Base-by-base conservation (phyloP, 2,329 filamentous ascomycete genomes). In the Fusarium sp. region DNA sequence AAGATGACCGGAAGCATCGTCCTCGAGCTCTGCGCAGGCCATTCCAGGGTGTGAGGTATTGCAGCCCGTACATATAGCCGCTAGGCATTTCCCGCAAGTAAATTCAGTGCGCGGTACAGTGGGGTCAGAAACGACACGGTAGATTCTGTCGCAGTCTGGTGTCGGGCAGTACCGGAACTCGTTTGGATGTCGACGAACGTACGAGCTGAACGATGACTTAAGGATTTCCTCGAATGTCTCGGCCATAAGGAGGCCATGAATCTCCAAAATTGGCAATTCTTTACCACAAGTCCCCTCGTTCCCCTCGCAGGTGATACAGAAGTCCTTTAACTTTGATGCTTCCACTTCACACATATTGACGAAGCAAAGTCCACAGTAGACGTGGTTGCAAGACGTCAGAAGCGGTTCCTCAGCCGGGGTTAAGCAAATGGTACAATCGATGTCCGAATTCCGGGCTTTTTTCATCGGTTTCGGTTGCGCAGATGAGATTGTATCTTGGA, bases 331-430 rank as follows among this genome's bases (percentile, higher is more conserved):
- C 4, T 2, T 54, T 10, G 41, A 55, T 6, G 39, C 27, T 34
- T 34, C 62, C 23, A 51, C 54, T 12, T 37, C 41, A 73, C 71
- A 48, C 77, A 68, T 60, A 6, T 53, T 52, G 2, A 64, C 71
- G 50, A 86, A 84, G 66, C 84, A 86, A 18, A 77, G 74, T 0
- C 68, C 62, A 68, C 83, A 86, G 65, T 85, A 86, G 11, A 76
- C 40, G 62, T 86, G 84, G 2, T 67, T 72, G 66, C 84, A 85
- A 2, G 53, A 43, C 6, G 77, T 81, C 10, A 43, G 69, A 12
- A 84, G 59, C 1, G 79, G 68, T 6, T 81, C 73, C n/a, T 82
- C 79, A 1, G 78, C 78, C 28, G 78, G 75, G 12, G 67, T 77
- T 72, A 76, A 81, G 57, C 83, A 85, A 7, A 82, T 75, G 0